A percentile compares a stretch with the other conserved stretches of the same genome.
Conservation (phyloP, 257 asterid species). For the Striga asiatica region DNA sequence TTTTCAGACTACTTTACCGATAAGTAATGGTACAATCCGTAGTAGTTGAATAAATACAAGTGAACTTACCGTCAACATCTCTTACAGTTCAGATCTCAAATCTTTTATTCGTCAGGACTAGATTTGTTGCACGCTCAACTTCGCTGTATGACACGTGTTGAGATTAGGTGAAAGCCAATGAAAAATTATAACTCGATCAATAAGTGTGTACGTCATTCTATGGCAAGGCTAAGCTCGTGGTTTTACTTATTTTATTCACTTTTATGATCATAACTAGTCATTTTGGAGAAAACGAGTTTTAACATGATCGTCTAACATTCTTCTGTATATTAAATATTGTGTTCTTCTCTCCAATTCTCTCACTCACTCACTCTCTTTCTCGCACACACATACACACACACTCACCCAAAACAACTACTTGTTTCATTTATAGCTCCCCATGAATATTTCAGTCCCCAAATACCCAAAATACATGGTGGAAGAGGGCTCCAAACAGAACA, state of each 20-base stretch:
- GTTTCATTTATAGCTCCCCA: too few relatives aligned
- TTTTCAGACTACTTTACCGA: not conserved
- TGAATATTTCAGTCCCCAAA: too few relatives aligned
- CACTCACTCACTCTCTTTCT: too few relatives aligned
- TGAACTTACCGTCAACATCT: not conserved
- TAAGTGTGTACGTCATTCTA: too few relatives aligned
- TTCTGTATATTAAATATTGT: too few relatives aligned
- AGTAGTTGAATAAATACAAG: not conserved
- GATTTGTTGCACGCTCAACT: conserved; percentile 1
- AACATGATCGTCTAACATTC: not conserved
- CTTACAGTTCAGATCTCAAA: not conserved
- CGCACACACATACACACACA: too few relatives aligned
- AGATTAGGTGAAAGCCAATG: not conserved
- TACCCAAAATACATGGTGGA: too few relatives aligned
- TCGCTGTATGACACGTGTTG: not conserved
- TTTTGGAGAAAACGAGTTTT: not conserved
- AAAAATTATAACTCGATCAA: not conserved
- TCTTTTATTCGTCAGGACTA: not conserved
- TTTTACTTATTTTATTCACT: not conserved
- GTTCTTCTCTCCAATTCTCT: too few relatives aligned
- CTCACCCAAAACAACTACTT: too few relatives aligned
- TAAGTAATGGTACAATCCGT: not conserved
- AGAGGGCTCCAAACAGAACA: too few relatives aligned
- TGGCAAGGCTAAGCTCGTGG: not conserved
- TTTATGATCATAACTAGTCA: not conserved